Conservation (phyloP, 2,329 filamentous ascomycete genomes). For the Trichoderma hamatum region DNA sequence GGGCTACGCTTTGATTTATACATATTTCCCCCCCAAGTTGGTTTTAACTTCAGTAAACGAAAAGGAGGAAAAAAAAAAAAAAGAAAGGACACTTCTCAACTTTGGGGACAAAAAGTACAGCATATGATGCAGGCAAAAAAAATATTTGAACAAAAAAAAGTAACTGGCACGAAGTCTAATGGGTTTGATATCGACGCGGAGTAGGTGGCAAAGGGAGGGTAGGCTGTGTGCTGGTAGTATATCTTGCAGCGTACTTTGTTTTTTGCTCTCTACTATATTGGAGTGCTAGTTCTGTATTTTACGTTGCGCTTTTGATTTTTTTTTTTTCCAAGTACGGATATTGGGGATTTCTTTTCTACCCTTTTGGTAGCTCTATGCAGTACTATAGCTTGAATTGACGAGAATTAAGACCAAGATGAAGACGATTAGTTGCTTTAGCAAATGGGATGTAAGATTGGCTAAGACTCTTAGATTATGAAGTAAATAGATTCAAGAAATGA, state of each 20-base stretch:
- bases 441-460: no score
- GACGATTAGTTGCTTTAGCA: no score
- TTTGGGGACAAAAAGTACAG: not conserved
- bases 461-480: not conserved
- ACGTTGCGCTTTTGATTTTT: not conserved
- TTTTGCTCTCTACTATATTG: slow-evolving; percentile 30
- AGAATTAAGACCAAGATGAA: not conserved
- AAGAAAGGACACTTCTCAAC: not conserved
- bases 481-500: not conserved
- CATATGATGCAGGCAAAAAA: not conserved
- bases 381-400: slow-evolving; percentile 6
- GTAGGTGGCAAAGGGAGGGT: not conserved
- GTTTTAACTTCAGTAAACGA: not conserved
- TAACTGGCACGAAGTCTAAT: not conserved
- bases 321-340: not conserved
- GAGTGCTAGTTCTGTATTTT: slow-evolving; percentile 28
- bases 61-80: not conserved
- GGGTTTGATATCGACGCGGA: not conserved
- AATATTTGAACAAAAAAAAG: not conserved
- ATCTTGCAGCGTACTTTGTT: slow-evolving; percentile 28
- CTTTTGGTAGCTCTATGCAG: not conserved
- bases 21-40: not conserved
- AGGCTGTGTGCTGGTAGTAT: slow-evolving; percentile 12
- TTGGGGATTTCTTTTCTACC: not conserved
- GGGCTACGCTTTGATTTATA: slow-evolving; percentile 1